Evolutionary conservation across 305 asterid species (phyloP).

Genomic region (Solanum hybrid): DNA sequence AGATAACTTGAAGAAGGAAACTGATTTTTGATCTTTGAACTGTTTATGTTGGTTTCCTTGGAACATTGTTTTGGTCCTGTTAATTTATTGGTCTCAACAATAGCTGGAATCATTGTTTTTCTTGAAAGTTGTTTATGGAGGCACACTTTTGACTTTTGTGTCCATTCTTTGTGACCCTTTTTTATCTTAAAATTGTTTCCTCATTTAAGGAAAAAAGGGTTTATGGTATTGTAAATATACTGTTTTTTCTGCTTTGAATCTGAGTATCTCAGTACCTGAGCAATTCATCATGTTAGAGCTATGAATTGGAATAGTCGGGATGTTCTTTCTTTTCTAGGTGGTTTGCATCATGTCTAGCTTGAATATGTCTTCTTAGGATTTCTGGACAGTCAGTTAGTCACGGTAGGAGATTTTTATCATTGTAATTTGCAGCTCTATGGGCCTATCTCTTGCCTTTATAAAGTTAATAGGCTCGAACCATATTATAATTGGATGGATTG

Average conservation of each 20-base stretch:
- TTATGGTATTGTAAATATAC: background rate
- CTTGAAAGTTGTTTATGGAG: background rate
- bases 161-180: background rate
- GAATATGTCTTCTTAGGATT: background rate
- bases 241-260: background rate
- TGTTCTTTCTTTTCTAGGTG: background rate
- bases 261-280: background rate
- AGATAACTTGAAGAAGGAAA: background rate
- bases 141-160: background rate
- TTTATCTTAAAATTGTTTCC: background rate
- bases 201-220: background rate
- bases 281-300: background rate
- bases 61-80: background rate
- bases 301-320: background rate
- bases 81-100: background rate
- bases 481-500: background rate
- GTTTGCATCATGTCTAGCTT: background rate
- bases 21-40: background rate
- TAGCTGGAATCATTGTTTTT: conserved; percentile 3
- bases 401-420: background rate
- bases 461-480: background rate
- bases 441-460: background rate
- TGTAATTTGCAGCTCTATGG: background rate
- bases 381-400: background rate
- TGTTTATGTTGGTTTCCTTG: background rate